Conservation (phyloP, 176 grass and related monocot species). For the Hordeum vulgare region MorexV3_pseudomolecules_assembly NC_058519.1:620711701-620712200, state of each 20-base stretch:
- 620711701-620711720: slow-evolving; percentile 46
- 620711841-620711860: slow-evolving; percentile 33
- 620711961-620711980: slow-evolving; percentile 37
- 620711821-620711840: slow-evolving; percentile 19
- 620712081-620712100: slow-evolving; percentile 37
- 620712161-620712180: slow-evolving; percentile 3
- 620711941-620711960: slow-evolving; percentile 26
- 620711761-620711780: slow-evolving; percentile 57
- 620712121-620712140: slow-evolving; percentile 70
- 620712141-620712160: slow-evolving; percentile 47
- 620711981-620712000: slow-evolving; percentile 32
- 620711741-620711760: slow-evolving; percentile 37
- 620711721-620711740: slow-evolving; percentile 66
- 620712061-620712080: slow-evolving; percentile 29
- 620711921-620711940: slow-evolving; percentile 51
- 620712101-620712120: slow-evolving; percentile 43
- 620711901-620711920: slow-evolving; percentile 26
- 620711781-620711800: slow-evolving; percentile 54
- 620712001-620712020: slow-evolving; percentile 46
- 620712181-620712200: neutral
- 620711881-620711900: slow-evolving; percentile 26
- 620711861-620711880: slow-evolving; percentile 46
- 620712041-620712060: slow-evolving; percentile 59
- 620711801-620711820: slow-evolving; percentile 31
- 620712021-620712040: slow-evolving; percentile 47